These are phyloP conservation scores for Alternaria longipes DNA, from an alignment of 2,329 filamentous ascomycete genomes.

Conservation along the genomic window DNA sequence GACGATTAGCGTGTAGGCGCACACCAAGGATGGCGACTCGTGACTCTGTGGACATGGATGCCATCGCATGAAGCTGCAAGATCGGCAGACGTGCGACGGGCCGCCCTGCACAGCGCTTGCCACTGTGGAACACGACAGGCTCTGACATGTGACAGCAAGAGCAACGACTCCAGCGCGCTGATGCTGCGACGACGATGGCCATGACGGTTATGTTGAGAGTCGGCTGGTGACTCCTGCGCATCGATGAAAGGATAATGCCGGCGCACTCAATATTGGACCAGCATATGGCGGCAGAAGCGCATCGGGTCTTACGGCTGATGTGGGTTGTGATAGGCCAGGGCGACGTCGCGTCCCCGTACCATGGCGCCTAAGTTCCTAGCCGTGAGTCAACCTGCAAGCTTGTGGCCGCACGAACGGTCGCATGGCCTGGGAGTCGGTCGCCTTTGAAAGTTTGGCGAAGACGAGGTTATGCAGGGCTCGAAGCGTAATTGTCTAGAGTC, in stretches of 20 bases:
- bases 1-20: slow-evolving; percentile 22
- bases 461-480: slow-evolving; percentile 20
- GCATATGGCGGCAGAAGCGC: slow-evolving; percentile 39
- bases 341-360: slow-evolving; percentile 30
- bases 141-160: slow-evolving; percentile 41
- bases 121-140: slow-evolving; percentile 37
- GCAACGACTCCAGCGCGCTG: slow-evolving; percentile 1
- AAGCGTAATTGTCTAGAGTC: slow-evolving; percentile 1
- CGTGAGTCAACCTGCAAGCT: slow-evolving; percentile 23
- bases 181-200: slow-evolving; percentile 11
- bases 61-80: slow-evolving; percentile 21
- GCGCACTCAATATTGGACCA: slow-evolving; percentile 19
- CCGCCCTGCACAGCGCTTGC: slow-evolving; percentile 38
- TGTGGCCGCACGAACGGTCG: slow-evolving; percentile 38
- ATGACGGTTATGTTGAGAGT: slow-evolving; percentile 11
- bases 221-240: slow-evolving; percentile 24
- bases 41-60: slow-evolving; percentile 39
- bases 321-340: slow-evolving; percentile 39
- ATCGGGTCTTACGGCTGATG: slow-evolving; percentile 26
- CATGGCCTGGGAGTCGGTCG: slow-evolving; percentile 22
- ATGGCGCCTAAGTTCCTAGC: slow-evolving; percentile 27
- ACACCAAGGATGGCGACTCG: slow-evolving; percentile 24
- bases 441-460: slow-evolving; percentile 16
- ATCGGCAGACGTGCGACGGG: slow-evolving; percentile 41
- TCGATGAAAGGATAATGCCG: slow-evolving; percentile 28